These are phyloP conservation scores for Mallotus nudiflorus DNA, from an alignment of 345 rosid species.

Conservation along the genomic window DNA sequence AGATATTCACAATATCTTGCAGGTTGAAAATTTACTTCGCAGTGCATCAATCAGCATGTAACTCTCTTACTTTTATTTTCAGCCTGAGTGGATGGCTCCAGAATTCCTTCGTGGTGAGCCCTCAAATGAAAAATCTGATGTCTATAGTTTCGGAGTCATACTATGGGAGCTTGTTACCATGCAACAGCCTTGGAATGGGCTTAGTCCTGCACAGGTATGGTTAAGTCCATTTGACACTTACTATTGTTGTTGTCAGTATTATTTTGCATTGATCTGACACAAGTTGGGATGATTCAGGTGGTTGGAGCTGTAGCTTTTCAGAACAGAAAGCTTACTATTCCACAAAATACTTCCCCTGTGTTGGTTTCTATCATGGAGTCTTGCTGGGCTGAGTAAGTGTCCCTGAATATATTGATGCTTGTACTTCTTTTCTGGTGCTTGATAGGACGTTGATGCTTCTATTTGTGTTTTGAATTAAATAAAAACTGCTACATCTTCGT, in stretches of 20 bases:
- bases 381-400: slow-evolving; percentile 88
- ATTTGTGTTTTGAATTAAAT: too few relatives aligned
- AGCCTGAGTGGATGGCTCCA: slow-evolving; percentile 99
- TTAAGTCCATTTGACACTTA: not conserved
- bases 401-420: not conserved
- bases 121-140: slow-evolving; percentile 94
- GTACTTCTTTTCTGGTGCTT: too few relatives aligned
- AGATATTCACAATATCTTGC: slow-evolving; percentile 25
- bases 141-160: slow-evolving; percentile 88
- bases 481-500: too few relatives aligned
- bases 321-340: slow-evolving; percentile 80
- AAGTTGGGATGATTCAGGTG: slow-evolving; percentile 46
- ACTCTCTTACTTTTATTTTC: slow-evolving; percentile 49
- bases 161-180: slow-evolving; percentile 88
- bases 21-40: slow-evolving; percentile 29
- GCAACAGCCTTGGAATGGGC: slow-evolving; percentile 97
- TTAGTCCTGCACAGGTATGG: slow-evolving; percentile 87
- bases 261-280: not conserved
- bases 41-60: slow-evolving; percentile 42
- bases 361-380: slow-evolving; percentile 92
- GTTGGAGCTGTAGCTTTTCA: slow-evolving; percentile 99
- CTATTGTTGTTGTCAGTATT: not conserved
- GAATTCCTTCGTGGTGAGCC: slow-evolving; percentile 98
- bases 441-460: too few relatives aligned
- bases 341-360: slow-evolving; percentile 66